Conservation (phyloP, 306 rosid species). For the Rosa rugosa region DNA sequence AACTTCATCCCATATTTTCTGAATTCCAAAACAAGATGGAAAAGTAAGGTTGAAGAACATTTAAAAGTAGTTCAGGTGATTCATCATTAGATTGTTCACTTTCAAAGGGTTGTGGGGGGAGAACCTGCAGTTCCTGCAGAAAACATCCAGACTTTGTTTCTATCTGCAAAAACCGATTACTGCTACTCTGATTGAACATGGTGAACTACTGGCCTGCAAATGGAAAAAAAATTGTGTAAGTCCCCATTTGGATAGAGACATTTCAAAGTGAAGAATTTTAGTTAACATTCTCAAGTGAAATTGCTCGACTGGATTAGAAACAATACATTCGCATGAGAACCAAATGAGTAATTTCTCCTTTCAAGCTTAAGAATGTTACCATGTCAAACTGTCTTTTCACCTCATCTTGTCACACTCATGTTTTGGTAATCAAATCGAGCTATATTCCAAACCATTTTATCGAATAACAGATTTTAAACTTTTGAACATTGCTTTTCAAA, state of each 20-base stretch:
- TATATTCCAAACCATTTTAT: neutral
- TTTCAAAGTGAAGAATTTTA: neutral
- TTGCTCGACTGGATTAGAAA: neutral
- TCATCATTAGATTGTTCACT: neutral
- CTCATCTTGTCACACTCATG: no score
- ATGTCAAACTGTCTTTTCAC: neutral
- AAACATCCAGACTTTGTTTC: conserved; percentile 51
- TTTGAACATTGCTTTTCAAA: neutral
- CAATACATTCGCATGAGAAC: neutral
- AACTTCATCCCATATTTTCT: conserved; percentile 79
- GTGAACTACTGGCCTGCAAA: conserved; percentile 27
- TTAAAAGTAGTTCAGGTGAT: neutral
- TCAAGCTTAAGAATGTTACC: neutral
- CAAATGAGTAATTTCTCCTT: neutral
- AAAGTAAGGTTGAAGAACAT: neutral
- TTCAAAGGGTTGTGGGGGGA: neutral
- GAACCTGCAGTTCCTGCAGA: conserved; percentile 77
- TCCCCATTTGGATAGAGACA: neutral
- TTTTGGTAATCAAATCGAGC: neutral
- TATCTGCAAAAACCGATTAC: conserved; percentile 37
- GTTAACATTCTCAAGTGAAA: neutral
- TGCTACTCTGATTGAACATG: conserved; percentile 43
- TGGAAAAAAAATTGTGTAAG: neutral
- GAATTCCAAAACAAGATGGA: conserved; percentile 26
- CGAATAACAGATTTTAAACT: neutral